phyloP scores from a whole-genome alignment of 306 rosid species.

The Oemleria cerasiformis region DNA sequence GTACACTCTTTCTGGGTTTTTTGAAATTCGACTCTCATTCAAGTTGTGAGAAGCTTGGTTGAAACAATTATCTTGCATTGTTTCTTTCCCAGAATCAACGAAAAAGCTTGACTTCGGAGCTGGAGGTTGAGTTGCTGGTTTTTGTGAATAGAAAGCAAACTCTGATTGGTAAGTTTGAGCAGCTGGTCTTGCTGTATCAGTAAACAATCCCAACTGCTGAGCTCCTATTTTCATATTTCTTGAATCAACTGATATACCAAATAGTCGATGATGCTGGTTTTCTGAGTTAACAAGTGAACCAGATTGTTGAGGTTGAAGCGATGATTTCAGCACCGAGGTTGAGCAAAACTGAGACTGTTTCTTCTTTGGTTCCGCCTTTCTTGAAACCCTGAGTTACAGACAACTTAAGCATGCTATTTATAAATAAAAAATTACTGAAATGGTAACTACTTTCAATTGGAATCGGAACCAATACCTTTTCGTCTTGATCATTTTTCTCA shows the following conservation, averaged over 20 bases:
- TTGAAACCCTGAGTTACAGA: slow-evolving; percentile 50
- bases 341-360: slow-evolving; percentile 39
- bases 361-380: slow-evolving; percentile 30
- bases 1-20: slow-evolving; percentile 4
- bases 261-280: background rate
- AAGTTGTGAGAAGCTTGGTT: slow-evolving; percentile 19
- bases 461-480: slow-evolving; percentile 41
- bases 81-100: background rate
- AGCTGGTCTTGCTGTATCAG: slow-evolving; percentile 2
- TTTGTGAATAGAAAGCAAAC: background rate
- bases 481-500: slow-evolving; percentile 34
- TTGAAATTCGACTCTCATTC: background rate
- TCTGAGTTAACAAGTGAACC: slow-evolving; percentile 3
- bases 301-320: slow-evolving; percentile 18
- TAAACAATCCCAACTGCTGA: slow-evolving; percentile 14
- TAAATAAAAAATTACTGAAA: background rate
- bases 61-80: slow-evolving; percentile 7
- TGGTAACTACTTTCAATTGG: background rate
- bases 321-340: slow-evolving; percentile 9
- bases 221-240: slow-evolving; percentile 2
- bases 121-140: slow-evolving; percentile 3
- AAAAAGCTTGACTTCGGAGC: background rate
- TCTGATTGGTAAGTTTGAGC: slow-evolving; percentile 10
- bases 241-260: background rate
- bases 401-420: slow-evolving; percentile 5